These are phyloP conservation scores for Salix dunnii DNA, from an alignment of 345 rosid species.

Conservation along the genomic window DNA sequence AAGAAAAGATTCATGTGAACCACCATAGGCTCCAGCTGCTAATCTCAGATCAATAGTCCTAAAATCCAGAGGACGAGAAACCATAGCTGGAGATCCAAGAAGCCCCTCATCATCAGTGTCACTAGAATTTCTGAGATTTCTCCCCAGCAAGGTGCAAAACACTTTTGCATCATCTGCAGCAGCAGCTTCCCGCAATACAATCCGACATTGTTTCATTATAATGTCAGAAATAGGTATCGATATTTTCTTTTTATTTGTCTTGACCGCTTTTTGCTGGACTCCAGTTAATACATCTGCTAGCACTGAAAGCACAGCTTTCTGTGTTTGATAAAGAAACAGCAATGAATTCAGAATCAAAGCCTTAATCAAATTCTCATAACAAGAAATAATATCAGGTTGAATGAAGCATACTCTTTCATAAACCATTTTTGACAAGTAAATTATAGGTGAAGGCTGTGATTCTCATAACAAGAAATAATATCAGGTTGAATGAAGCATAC, in stretches of 20 bases:
- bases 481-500: too few relatives aligned
- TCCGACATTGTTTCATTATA: slow-evolving; percentile 86
- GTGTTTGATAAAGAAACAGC: slow-evolving; percentile 44
- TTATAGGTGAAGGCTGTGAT: too few relatives aligned
- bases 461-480: too few relatives aligned
- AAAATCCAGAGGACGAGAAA: slow-evolving; percentile 91
- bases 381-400: too few relatives aligned
- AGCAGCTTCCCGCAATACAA: slow-evolving; percentile 69
- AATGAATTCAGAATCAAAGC: slow-evolving; percentile 21
- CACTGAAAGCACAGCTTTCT: slow-evolving; percentile 98
- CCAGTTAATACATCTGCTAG: slow-evolving; percentile 59
- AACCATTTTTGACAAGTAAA: too few relatives aligned
- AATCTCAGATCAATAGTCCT: slow-evolving; percentile 93
- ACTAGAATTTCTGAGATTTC: slow-evolving; percentile 58
- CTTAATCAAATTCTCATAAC: too few relatives aligned
- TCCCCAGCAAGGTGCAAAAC: slow-evolving; percentile 83
- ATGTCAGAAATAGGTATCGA: slow-evolving; percentile 57
- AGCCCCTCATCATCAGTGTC: slow-evolving; percentile 95
- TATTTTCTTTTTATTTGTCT: slow-evolving; percentile 54
- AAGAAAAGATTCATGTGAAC: slow-evolving; percentile 85
- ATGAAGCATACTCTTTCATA: too few relatives aligned
- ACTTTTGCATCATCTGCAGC: slow-evolving; percentile 80
- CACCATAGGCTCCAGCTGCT: slow-evolving; percentile 81
- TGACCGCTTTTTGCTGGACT: slow-evolving; percentile 44
- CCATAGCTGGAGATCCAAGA: slow-evolving; percentile 96